These are phyloP conservation scores for Amoebophrya sp. DNA, from an alignment of 169 alveolate species.

Conservation along the genomic window DNA sequence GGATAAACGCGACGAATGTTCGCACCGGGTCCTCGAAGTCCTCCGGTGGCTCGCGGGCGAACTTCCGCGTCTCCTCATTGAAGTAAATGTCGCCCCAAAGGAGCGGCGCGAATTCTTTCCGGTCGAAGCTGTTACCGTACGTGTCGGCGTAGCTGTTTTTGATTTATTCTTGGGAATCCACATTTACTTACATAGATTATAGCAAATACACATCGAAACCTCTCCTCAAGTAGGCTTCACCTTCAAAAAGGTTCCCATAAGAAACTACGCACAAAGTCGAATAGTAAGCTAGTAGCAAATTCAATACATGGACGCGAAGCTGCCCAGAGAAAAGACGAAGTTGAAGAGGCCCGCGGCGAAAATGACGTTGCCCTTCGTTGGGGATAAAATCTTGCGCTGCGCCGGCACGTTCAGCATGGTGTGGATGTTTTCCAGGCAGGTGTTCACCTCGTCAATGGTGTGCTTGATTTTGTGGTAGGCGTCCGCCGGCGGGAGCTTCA, in stretches of 20 bases:
- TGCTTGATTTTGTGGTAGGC: constrained; percentile 89
- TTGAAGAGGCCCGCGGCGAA: constrained; percentile 90
- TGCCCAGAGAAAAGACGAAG: constrained; percentile 80
- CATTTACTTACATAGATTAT: no score
- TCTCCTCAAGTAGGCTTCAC: no score
- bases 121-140: neutral
- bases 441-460: neutral
- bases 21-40: constrained; percentile 51
- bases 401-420: neutral
- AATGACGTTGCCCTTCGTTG: constrained; percentile 86
- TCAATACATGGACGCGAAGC: constrained; percentile 85
- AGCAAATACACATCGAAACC: no score
- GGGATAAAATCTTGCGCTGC: constrained; percentile 59
- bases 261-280: no score
- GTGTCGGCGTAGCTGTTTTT: neutral
- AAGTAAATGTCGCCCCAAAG: constrained; percentile 81
- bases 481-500: constrained; percentile 93
- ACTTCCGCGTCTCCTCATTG: constrained; percentile 43
- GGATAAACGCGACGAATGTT: constrained; percentile 90
- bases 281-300: no score
- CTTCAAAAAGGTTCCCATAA: no score
- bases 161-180: no score
- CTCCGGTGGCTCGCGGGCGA: neutral
- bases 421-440: neutral
- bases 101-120: neutral